Evolutionary conservation across 345 rosid species (phyloP), one percentile per base, ranked within the genome.

Genomic region (Gynandropsis gynandra): DNA sequence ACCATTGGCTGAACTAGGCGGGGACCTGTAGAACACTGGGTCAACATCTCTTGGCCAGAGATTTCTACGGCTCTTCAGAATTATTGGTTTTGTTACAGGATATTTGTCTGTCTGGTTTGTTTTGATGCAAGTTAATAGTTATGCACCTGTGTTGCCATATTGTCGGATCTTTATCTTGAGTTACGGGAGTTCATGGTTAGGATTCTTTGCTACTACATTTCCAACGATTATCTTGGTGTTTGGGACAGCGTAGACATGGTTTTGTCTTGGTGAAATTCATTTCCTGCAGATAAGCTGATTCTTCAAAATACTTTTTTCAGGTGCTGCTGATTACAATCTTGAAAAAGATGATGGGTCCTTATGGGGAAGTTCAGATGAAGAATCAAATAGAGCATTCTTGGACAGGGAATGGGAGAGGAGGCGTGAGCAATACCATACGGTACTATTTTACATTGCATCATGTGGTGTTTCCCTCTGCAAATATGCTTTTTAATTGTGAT

Each of bases 321-420:
- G 59, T 54, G 12, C 15, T 43, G 63, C 58, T 59, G 69, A 64
- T 62, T 36, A 38, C 14, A 52, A 59, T 38, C 38, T 64, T 47
- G 50, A 55, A 66, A 57, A 48, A 33, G 62, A 64, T 21, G 81
- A 70, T 40, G 83, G 63, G 47, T 47, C 69, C 8, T 50, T 71
- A 10, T 78, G 76, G 72, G 76, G 52, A 67, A 68, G 49, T 59
- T 68, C 62, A 15, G 78, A 78, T 20, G 87, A 76, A 43, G 80
- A 69, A 58, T 35, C 56, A 13, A 62, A 69, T 40, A 69, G 63
- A 51, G 12, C 59, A 16, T 47, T 64, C 36, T 56, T 74, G 65
- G 71, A 74, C 46, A 64, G 82, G 48, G 86, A 80, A 10, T 54
- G 79, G 72, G 53, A 52, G 70, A 62, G 50, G 50, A 78, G 84